phyloP scores from a whole-genome alignment of 768 basidiomycete species.

The Lactarius sp. region DNA sequence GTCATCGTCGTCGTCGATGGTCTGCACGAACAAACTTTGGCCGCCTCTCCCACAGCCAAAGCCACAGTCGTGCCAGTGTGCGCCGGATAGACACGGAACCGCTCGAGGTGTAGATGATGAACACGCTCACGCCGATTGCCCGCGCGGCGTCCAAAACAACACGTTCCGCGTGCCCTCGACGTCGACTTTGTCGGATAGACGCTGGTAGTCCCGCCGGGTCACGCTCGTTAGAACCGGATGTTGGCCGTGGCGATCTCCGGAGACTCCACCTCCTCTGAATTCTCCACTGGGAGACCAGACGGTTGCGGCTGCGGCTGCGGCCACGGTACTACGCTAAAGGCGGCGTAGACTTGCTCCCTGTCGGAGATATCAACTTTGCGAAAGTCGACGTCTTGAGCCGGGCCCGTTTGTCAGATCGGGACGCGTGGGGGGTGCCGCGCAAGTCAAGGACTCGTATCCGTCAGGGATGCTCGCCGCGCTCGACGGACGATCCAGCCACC shows the following conservation, averaged over 20 bases:
- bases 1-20: constrained; percentile 48
- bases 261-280: constrained; percentile 21
- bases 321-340: constrained; percentile 65
- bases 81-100: constrained; percentile 57
- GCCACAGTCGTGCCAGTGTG: constrained; percentile 45
- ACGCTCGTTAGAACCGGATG: constrained; percentile 72
- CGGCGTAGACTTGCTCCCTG: constrained; percentile 46
- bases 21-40: constrained; percentile 57
- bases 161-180: constrained; percentile 64
- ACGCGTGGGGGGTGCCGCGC: constrained; percentile 46
- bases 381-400: constrained; percentile 51
- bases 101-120: constrained; percentile 67
- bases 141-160: constrained; percentile 46
- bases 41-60: constrained; percentile 71
- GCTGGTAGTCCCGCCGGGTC: constrained; percentile 41
- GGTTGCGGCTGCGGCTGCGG: constrained; percentile 38
- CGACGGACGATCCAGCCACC: constrained; percentile 71
- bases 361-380: constrained; percentile 56
- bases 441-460: constrained; percentile 66
- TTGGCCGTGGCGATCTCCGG: constrained; percentile 62
- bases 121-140: constrained; percentile 46
- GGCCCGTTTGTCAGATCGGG: constrained; percentile 52
- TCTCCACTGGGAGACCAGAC: constrained; percentile 20
- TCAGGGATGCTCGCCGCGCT: constrained; percentile 65
- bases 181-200: constrained; percentile 57